A percentile compares a stretch with the other conserved stretches of the same genome.
Conservation (phyloP, 176 grass and related monocot genomes). For the Oryza meridionalis region DNA sequence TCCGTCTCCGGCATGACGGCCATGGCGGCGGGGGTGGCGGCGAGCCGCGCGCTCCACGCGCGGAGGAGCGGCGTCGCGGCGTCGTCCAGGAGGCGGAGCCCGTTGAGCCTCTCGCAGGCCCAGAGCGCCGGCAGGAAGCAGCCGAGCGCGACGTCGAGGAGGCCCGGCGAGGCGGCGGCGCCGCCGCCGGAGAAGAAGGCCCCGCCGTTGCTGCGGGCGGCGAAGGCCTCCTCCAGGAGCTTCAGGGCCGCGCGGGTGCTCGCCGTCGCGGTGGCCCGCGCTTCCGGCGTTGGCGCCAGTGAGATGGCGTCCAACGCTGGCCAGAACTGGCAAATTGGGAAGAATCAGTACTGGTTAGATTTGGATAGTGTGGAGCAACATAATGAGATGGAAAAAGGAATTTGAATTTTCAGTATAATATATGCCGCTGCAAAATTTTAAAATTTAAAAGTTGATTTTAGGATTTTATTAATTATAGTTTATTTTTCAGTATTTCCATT, state of each 20-base stretch:
- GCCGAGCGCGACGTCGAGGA: slow-evolving; percentile 44
- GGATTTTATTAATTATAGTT: no score
- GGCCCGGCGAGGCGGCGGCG: slow-evolving; percentile 9
- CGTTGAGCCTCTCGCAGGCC: slow-evolving; percentile 45
- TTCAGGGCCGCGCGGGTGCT: slow-evolving; percentile 25
- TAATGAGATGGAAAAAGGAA: no score
- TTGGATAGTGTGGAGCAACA: no score
- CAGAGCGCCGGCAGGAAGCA: slow-evolving; percentile 58
- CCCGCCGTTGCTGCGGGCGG: background rate
- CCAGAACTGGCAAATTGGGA: slow-evolving; percentile 21
- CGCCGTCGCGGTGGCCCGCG: background rate
- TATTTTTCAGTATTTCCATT: no score
- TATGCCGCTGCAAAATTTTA: no score
- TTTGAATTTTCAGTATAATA: no score
- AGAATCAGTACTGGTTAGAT: background rate
- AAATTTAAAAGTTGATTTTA: no score
- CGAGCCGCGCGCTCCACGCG: slow-evolving; percentile 35
- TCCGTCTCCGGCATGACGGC: slow-evolving; percentile 42
- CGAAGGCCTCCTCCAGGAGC: slow-evolving; percentile 36
- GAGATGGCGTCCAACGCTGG: slow-evolving; percentile 44
- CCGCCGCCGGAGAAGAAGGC: slow-evolving; percentile 36
- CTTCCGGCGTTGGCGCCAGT: slow-evolving; percentile 4
- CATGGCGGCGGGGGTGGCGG: background rate
- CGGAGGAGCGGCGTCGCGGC: slow-evolving; percentile 28
- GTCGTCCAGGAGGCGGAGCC: slow-evolving; percentile 19